A percentile compares a stretch with the other conserved stretches of the same genome.
Evolutionary conservation across 768 basidiomycete genomes (phyloP).

Genomic region (Strobilomyces confusus): DNA sequence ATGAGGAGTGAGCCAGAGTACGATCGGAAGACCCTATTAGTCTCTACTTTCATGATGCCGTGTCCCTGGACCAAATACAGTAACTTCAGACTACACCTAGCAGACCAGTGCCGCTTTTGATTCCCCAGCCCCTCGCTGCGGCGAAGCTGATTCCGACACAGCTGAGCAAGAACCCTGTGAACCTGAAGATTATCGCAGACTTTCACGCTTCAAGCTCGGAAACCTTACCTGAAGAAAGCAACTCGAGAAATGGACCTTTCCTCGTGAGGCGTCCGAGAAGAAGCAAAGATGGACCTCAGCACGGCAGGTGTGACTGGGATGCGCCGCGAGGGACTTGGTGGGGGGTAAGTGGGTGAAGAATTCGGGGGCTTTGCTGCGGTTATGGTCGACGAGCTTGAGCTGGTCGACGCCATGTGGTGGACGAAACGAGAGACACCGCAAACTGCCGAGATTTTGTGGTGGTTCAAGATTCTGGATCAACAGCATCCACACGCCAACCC

Average conservation of each 20-base stretch:
- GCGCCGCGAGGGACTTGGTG: slow-evolving; percentile 48
- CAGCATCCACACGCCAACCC: neutral
- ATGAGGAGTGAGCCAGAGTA: slow-evolving; percentile 14
- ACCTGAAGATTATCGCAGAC: slow-evolving; percentile 39
- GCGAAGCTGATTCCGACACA: slow-evolving; percentile 75
- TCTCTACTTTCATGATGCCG: slow-evolving; percentile 1
- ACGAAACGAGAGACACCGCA: slow-evolving; percentile 10
- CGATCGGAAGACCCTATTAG: neutral
- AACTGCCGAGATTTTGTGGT: slow-evolving; percentile 17
- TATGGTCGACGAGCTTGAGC: slow-evolving; percentile 50
- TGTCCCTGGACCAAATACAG: neutral
- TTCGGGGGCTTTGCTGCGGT: slow-evolving; percentile 35
- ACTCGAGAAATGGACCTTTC: slow-evolving; percentile 81
- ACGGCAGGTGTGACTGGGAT: slow-evolving; percentile 84
- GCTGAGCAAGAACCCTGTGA: slow-evolving; percentile 78
- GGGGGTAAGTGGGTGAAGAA: slow-evolving; percentile 33
- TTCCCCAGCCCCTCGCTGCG: slow-evolving; percentile 66
- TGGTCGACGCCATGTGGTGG: slow-evolving; percentile 32
- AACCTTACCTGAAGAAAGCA: slow-evolving; percentile 75
- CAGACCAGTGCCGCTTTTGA: slow-evolving; percentile 61
- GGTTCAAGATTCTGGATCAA: too few species aligned
- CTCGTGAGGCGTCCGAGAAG: slow-evolving; percentile 75
- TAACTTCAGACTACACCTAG: slow-evolving; percentile 55
- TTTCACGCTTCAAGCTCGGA: neutral
- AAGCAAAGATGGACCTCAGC: slow-evolving; percentile 80